These are phyloP conservation scores for Trametes sanguinea DNA, from an alignment of 768 basidiomycete species.

Conservation along the genomic window DNA sequence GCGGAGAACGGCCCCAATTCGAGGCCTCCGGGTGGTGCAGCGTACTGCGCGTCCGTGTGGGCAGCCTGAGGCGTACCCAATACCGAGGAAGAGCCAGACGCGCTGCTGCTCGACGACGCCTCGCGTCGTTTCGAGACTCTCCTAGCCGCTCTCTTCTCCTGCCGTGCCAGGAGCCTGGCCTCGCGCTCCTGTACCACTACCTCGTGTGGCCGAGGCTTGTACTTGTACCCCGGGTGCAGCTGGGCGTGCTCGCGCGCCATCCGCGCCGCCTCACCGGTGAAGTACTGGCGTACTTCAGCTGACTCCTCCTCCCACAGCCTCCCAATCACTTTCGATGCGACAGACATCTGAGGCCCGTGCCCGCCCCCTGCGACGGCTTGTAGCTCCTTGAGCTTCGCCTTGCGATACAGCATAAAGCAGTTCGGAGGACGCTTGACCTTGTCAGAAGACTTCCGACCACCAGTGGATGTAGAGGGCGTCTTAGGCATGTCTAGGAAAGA, in stretches of 20 bases:
- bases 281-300: constrained; percentile 1
- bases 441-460: background rate
- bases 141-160: no score
- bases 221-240: constrained; percentile 19
- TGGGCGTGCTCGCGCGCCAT: constrained; percentile 15
- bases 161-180: background rate
- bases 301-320: constrained; percentile 12
- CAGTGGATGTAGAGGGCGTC: no score
- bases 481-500: no score
- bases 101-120: no score
- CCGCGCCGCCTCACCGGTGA: constrained; percentile 8
- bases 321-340: constrained; percentile 18
- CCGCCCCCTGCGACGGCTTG: constrained; percentile 7
- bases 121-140: no score
- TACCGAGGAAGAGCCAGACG: no score
- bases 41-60: no score
- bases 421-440: background rate
- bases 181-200: constrained; percentile 4
- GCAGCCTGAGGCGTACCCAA: no score
- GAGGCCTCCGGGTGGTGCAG: no score
- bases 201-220: constrained; percentile 15
- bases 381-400: constrained; percentile 8
- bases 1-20: no score
- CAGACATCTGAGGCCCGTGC: constrained; percentile 6
- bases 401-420: constrained; percentile 20